These are phyloP conservation scores for Turritis glabra DNA, from an alignment of 345 rosid species.

Conservation along the genomic window DNA sequence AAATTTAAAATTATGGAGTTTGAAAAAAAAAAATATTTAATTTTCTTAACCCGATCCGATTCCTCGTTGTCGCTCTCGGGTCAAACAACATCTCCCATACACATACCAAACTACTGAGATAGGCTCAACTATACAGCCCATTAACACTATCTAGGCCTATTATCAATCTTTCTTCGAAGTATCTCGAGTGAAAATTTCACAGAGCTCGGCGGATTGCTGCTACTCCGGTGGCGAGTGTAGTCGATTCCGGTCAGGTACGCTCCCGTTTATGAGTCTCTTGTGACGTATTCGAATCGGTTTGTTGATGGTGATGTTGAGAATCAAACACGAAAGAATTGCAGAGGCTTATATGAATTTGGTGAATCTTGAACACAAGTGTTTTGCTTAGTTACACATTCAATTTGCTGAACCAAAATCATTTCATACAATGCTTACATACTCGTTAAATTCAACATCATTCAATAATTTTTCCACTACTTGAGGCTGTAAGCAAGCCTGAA, in stretches of 20 bases:
- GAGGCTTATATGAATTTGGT: neutral
- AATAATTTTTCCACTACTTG: slow-evolving; percentile 12
- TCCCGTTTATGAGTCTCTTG: neutral
- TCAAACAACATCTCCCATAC: no score
- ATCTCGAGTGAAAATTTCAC: neutral
- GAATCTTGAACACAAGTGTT: neutral
- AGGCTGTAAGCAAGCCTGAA: slow-evolving; percentile 35
- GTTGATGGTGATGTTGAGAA: neutral
- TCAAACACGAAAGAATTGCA: neutral
- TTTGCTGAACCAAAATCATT: neutral
- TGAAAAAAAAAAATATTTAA: no score
- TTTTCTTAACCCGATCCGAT: no score
- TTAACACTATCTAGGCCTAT: no score
- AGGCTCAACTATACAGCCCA: no score
- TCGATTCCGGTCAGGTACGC: neutral
- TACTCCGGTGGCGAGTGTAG: neutral
- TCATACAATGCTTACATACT: slow-evolving; percentile 16
- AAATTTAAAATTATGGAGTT: no score
- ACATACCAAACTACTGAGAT: no score
- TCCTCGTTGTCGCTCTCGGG: no score
- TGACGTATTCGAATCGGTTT: no score
- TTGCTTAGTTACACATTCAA: neutral
- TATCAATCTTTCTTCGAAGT: no score
- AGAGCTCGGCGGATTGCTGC: neutral
- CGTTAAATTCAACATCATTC: slow-evolving; percentile 30